Base-by-base conservation (phyloP, 371 early-diverging fungal genomes). In the Lichtheimia corymbifera region DNA sequence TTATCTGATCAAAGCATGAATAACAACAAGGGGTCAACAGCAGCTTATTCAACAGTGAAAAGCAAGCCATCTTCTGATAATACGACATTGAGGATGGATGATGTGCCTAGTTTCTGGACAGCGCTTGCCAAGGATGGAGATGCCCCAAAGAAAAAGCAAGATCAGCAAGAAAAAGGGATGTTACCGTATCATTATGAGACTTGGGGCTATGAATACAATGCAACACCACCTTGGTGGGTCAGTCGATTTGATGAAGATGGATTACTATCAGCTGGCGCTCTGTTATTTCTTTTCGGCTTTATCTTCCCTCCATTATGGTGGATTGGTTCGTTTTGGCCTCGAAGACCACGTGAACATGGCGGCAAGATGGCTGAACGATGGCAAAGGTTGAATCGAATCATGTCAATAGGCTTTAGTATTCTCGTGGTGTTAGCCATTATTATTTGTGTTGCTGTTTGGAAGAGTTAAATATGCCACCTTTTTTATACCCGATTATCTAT, bases 281-380 rank as follows among this genome's bases (percentile, higher is more conserved):
- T 72, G 0, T 50, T 80, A 22, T 80, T 80, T 49, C 47, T 74
- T n/a, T 70, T 80, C 57, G 80, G 80, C 3, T 80, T 80, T 50
- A 13, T 80, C 11, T 71, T 61, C 49, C 80, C 80, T 4, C 73
- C 72, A 4, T 51, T 74, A 2, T 80, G 80, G 80, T 80, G 80
- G 77, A 51, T 80, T 27, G 80, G 80, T 3, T 63, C 72, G 0
- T 51, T 73, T 49, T 75, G 69, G 68, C 80, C 80, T 3, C 55
- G 60, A 24, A 63, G 64, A 17, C 55, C 66, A 9, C 63, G 54
- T 44, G 68, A 73, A 54, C 66, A 54, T 9, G 70, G 71, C 24
- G 75, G 77, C 3, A 77, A 80, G 53, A 74, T 77, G 72, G 75
- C 77, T 20, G 73, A 68, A 25, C 64, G 75, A 53, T 80, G 80